phyloP scores from a whole-genome alignment of 2,329 filamentous ascomycete genomes.

The Claviceps purpurea region DNA sequence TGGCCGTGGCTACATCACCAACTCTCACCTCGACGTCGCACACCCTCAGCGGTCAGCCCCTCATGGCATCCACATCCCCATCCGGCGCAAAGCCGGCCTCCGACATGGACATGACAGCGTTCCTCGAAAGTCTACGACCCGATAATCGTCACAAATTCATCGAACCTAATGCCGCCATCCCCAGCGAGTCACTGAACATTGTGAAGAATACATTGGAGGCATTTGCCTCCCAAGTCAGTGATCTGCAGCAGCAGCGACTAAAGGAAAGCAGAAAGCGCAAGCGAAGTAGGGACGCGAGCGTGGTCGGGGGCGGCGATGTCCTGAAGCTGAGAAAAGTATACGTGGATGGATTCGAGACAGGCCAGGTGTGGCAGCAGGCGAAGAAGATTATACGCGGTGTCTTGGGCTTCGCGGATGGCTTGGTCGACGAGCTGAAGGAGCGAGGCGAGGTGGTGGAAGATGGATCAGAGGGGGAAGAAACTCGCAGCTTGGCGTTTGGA shows the following conservation, averaged over 20 bases:
- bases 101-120: conserved; percentile 28
- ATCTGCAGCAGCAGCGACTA: conserved; percentile 55
- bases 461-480: conserved; percentile 18
- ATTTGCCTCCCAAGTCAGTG: conserved; percentile 59
- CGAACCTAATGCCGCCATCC: conserved; percentile 54
- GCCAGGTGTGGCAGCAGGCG: conserved; percentile 91
- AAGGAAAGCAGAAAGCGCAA: conserved; percentile 69
- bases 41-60: conserved; percentile 41
- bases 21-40: conserved; percentile 52
- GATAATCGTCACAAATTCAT: conserved; percentile 60
- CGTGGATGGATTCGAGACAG: conserved; percentile 71
- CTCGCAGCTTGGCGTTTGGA: conserved; percentile 14
- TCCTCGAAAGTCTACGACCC: conserved; percentile 44
- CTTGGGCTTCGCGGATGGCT: conserved; percentile 32
- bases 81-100: conserved; percentile 19
- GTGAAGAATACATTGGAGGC: conserved; percentile 72
- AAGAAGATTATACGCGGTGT: conserved; percentile 59
- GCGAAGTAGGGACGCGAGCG: conserved; percentile 36
- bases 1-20: conserved; percentile 35
- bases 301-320: conserved; percentile 30
- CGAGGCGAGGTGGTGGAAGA: conserved; percentile 29
- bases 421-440: conserved; percentile 36
- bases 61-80: conserved; percentile 26
- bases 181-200: conserved; percentile 56
- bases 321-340: conserved; percentile 75